phyloP scores from a whole-genome alignment of 148 eudicot genomes.

The Oxyria digyna region DNA sequence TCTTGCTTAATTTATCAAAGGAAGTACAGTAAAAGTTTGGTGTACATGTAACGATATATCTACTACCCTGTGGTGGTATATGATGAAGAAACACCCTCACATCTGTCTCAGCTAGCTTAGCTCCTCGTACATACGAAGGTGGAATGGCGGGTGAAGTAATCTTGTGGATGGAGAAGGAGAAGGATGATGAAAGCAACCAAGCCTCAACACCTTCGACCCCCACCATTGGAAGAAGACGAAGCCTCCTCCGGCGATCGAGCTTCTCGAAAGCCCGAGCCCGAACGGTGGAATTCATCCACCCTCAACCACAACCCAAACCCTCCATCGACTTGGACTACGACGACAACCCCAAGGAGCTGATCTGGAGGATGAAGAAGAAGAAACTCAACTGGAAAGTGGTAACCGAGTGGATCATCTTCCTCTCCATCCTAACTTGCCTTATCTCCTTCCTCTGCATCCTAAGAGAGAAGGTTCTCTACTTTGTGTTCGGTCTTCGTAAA shows the following conservation, averaged over 20 bases:
- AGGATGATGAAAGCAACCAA: too few species aligned
- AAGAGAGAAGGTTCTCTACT: slow-evolving; percentile 56
- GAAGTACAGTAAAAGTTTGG: too few species aligned
- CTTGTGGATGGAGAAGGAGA: too few species aligned
- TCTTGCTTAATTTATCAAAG: too few species aligned
- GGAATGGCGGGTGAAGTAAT: too few species aligned
- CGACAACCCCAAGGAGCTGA: background rate
- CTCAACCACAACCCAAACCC: background rate
- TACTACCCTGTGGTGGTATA: too few species aligned
- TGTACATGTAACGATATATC: too few species aligned
- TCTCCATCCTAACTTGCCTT: slow-evolving; percentile 23
- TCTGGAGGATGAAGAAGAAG: slow-evolving; percentile 4
- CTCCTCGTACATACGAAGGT: too few species aligned
- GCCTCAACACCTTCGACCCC: too few species aligned
- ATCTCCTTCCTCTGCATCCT: slow-evolving; percentile 40
- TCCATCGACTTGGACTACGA: background rate
- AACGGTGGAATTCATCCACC: slow-evolving; percentile 26
- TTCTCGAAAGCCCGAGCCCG: slow-evolving; percentile 51
- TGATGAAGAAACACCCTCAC: too few species aligned
- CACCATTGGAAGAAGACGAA: background rate
- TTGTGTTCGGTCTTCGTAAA: slow-evolving; percentile 47
- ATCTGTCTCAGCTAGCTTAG: too few species aligned
- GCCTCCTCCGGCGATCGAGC: slow-evolving; percentile 37
- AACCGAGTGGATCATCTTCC: slow-evolving; percentile 38
- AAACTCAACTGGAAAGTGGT: slow-evolving; percentile 19